Evolutionary conservation across 495 filamentous ascomycete genomes (phyloP).

Genomic region (Penicillium odoratum): DNA sequence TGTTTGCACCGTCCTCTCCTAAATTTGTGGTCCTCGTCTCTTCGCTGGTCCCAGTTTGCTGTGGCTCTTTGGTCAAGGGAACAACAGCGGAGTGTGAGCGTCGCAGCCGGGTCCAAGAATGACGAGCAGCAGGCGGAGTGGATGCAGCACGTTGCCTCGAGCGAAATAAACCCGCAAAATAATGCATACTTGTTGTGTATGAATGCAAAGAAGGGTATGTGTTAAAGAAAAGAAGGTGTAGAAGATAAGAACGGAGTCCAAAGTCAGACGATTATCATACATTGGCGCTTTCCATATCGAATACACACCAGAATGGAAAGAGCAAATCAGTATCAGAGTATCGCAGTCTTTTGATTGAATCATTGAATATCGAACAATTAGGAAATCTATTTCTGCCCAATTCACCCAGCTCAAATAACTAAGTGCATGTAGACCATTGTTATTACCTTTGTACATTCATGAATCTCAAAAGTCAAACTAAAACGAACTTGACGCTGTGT

Average conservation of each 20-base stretch:
- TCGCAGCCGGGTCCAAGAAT: slow-evolving; percentile 9
- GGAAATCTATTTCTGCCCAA: slow-evolving; percentile 37
- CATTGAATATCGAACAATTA: not conserved
- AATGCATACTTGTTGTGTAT: slow-evolving; percentile 14
- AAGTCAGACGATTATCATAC: not conserved
- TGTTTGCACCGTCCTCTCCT: not conserved
- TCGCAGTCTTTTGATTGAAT: not conserved
- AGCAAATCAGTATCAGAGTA: not conserved
- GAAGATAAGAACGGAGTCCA: not conserved
- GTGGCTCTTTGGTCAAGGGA: slow-evolving; percentile 4
- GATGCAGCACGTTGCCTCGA: slow-evolving; percentile 4
- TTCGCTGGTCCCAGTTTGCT: not conserved
- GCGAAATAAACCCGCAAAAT: slow-evolving; percentile 18
- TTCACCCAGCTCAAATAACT: slow-evolving; percentile 11
- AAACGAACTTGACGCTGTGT: not conserved
- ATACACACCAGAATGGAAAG: not conserved
- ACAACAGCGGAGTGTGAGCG: slow-evolving; percentile 10
- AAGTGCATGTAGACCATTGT: slow-evolving; percentile 18
- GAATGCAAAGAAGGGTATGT: not conserved
- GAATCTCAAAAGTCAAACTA: slow-evolving; percentile 14
- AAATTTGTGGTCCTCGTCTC: not conserved
- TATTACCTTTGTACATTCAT: slow-evolving; percentile 36
- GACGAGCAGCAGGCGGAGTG: slow-evolving; percentile 9
- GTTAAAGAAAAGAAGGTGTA: not conserved
- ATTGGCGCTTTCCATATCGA: not conserved